Evolutionary conservation across 345 rosid genomes (phyloP).

Genomic region (Eutrema yunnanense): DNA sequence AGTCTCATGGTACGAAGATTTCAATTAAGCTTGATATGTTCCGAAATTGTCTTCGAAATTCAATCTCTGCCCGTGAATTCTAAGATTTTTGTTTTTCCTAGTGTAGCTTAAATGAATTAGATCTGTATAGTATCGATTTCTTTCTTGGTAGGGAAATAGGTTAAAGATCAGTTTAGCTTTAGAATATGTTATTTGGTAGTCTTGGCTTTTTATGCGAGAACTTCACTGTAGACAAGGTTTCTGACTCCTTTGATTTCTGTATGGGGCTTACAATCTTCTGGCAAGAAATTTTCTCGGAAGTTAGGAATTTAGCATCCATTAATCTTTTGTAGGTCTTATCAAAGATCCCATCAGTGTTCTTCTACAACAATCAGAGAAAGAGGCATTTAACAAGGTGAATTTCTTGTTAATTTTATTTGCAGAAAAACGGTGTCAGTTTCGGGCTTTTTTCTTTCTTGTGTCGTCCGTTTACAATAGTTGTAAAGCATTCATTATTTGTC

Average conservation of each 20-base stretch:
- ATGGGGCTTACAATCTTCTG: neutral
- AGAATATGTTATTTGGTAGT: neutral
- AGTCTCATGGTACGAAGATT: conserved; percentile 40
- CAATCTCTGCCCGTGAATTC: neutral
- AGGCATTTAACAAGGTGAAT: conserved; percentile 68
- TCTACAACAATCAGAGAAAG: conserved; percentile 60
- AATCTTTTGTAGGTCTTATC: conserved; percentile 48
- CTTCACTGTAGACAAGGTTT: neutral
- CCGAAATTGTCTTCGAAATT: neutral
- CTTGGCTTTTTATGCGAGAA: neutral
- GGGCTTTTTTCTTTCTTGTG: neutral
- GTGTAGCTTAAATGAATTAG: neutral
- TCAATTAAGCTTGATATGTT: neutral
- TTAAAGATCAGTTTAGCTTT: neutral
- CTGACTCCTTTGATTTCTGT: neutral
- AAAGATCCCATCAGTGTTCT: conserved; percentile 61
- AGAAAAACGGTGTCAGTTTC: neutral
- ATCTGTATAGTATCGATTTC: neutral
- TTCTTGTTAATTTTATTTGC: neutral
- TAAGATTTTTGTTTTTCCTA: no score
- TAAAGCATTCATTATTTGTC: neutral
- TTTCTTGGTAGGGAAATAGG: neutral
- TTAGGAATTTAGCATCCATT: neutral
- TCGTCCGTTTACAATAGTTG: neutral
- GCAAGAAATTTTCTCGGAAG: neutral